Conservation (phyloP, 768 basidiomycete genomes). For the Dentipellis sp. region DNA sequence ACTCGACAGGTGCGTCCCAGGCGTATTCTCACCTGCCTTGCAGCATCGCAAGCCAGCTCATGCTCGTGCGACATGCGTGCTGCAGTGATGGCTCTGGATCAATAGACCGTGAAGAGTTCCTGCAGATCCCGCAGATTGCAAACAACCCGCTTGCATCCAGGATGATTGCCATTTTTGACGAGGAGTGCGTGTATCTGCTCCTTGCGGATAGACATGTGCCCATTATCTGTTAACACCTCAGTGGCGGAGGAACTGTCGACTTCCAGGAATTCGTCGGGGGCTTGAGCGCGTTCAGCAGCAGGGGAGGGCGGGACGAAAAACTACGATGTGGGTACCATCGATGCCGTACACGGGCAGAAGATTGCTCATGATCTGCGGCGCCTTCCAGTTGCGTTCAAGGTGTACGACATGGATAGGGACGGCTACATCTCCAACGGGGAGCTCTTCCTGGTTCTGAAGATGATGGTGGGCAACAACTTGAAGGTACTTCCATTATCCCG, state of each 20-base stretch:
- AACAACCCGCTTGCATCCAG: constrained; percentile 93
- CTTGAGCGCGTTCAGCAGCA: constrained; percentile 93
- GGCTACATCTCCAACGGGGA: constrained; percentile 98
- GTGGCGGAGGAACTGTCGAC: constrained; percentile 97
- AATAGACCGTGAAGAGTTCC: constrained; percentile 96
- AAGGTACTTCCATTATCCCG: constrained; percentile 46
- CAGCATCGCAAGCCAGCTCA: neutral
- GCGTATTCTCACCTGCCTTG: no score
- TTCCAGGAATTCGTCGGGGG: constrained; percentile 99
- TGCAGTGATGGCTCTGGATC: constrained; percentile 90
- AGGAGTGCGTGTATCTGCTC: constrained; percentile 65
- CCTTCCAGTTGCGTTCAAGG: constrained; percentile 93
- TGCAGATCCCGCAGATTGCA: constrained; percentile 98
- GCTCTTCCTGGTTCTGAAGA: constrained; percentile 95
- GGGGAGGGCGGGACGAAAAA: constrained; percentile 96
- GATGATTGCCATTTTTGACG: constrained; percentile 99
- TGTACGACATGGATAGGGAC: constrained; percentile 97
- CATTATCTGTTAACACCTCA: constrained; percentile 22
- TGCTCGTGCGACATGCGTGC: neutral
- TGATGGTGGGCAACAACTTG: constrained; percentile 99
- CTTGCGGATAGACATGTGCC: neutral
- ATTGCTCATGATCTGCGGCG: neutral
- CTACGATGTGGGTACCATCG: constrained; percentile 62
- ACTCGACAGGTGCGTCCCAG: constrained; percentile 67
- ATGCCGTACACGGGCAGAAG: neutral